Evolutionary conservation across 352 stramenopile species (phyloP), one percentile per base, ranked within the genome.

Genomic region (Phytophthora constricta): DNA sequence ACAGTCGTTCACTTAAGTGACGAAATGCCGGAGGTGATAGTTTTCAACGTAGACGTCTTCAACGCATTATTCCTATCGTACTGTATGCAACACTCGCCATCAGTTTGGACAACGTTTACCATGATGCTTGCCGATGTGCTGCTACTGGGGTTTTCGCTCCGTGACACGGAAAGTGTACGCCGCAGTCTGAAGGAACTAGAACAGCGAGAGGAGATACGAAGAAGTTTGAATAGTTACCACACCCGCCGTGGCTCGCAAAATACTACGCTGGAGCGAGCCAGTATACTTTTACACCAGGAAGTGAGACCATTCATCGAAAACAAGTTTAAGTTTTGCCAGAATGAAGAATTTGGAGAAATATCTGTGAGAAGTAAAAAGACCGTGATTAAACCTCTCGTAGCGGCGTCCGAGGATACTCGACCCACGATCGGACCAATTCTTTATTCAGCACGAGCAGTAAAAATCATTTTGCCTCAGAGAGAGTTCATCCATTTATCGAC

Each of bases 81-180:
- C 23, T 70, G 60, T 37, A 74, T 70, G 59, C 66, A 70, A 16
- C 70, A 67, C n/a, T 67, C 56, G 23, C 59, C 59, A 8, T 74
- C 66, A 2, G 19, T 65, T 17, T 70, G 37, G 60, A 68, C 48
- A 20, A 66, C 58, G 5, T 23, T 60, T 16, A 52, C 54, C 31
- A 50, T 74, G 17, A 66, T 74, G 66, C 20, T 27, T 8, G 53
- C 62, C 37, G 58, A 72, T 34, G 10, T 62, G 17, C 13, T 48
- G 3, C 63, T 61, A 19, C 57, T 72, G 45, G n/a, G 5, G 14
- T 4, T 68, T 14, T 65, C 58, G 4, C 42, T 68, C 10, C 45
- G 37, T 8, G 58, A 72, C 5, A 20, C 58, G 7, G 41, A 55
- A 19, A 2, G 9, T 5, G 51, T 26, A 11, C 42, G 27, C 14